phyloP scores from a whole-genome alignment of 75 land plant species.

The Chamaecyparis obtusa region DNA sequence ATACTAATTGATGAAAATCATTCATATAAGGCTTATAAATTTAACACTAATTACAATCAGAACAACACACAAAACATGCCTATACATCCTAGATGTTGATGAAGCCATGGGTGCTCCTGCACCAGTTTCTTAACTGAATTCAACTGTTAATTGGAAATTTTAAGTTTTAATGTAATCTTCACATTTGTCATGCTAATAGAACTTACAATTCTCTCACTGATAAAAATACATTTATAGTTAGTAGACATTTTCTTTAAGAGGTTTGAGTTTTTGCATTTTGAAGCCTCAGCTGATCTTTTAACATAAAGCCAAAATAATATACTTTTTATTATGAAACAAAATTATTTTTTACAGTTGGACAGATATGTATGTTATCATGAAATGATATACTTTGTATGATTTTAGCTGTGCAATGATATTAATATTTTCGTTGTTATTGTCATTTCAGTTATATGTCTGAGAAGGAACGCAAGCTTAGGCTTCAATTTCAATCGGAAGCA shows the following conservation, averaged over 20 bases:
- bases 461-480: conserved; percentile 76
- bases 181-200: background rate
- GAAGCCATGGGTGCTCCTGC: no score
- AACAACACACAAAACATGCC: no score
- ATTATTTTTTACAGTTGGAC: background rate
- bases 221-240: background rate
- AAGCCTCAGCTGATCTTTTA: background rate
- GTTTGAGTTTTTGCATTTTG: background rate
- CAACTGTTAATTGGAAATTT: background rate
- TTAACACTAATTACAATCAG: no score
- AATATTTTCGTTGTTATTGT: background rate
- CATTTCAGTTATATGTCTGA: conserved; percentile 78
- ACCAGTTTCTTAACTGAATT: background rate
- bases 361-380: background rate
- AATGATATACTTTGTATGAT: background rate
- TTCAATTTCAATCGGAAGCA: conserved; percentile 79
- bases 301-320: background rate
- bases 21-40: no score
- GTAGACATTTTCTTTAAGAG: background rate
- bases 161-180: background rate
- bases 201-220: background rate
- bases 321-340: background rate
- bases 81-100: no score
- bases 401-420: background rate
- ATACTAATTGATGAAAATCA: no score